A percentile compares a stretch with the other conserved stretches of the same genome.
Conservation (phyloP, 345 rosid species). For the Euphorbia peplus region DNA sequence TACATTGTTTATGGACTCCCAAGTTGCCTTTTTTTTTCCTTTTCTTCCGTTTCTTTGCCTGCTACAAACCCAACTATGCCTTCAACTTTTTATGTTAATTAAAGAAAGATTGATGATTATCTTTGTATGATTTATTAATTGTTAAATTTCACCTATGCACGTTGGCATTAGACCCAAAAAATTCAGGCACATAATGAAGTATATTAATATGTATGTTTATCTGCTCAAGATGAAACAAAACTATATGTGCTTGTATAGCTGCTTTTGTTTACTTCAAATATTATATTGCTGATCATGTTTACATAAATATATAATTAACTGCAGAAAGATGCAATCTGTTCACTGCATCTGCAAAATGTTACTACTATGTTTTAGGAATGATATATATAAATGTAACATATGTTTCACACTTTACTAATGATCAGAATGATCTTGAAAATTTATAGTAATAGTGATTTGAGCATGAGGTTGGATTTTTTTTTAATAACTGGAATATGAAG, state of each 20-base stretch:
- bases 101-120: conserved; percentile 16
- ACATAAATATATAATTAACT: not conserved
- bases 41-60: conserved; percentile 38
- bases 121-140: not conserved
- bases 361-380: not conserved
- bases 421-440: not conserved
- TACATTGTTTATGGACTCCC: conserved; percentile 38
- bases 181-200: not conserved
- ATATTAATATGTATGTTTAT: not conserved
- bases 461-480: not conserved
- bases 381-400: no score
- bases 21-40: conserved; percentile 30
- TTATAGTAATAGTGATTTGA: not conserved
- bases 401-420: not conserved
- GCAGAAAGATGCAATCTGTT: not conserved
- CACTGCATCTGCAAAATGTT: not conserved
- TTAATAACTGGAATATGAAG: conserved; percentile 2
- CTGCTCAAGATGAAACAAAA: not conserved
- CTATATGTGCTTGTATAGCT: not conserved
- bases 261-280: not conserved
- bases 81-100: conserved; percentile 15
- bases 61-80: conserved; percentile 12
- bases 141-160: conserved; percentile 24
- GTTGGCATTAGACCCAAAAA: conserved; percentile 17
- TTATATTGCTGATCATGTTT: not conserved